Evolutionary conservation across 768 basidiomycete species (phyloP).

Genomic region (Lactifluus piperatus): DNA sequence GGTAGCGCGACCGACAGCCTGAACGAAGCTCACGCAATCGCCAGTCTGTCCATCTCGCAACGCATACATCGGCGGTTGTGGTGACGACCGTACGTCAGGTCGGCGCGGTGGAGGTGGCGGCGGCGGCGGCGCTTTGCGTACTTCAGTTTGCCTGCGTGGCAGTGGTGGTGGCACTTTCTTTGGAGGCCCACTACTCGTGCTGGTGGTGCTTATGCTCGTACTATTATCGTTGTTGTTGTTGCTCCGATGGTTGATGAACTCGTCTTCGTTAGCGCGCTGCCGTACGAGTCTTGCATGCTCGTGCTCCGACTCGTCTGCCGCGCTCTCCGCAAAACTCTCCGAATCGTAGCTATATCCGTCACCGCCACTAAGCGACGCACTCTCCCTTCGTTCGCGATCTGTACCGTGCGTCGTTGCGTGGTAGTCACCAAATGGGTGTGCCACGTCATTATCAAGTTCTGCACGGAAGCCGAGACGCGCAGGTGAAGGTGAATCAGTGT

Average conservation of each 20-base stretch:
- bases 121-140: constrained; percentile 25
- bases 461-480: constrained; percentile 38
- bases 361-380: constrained; percentile 38
- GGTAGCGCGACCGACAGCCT: constrained; percentile 55
- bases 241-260: not conserved
- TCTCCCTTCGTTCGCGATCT: not conserved
- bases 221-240: not conserved
- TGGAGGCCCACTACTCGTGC: not conserved
- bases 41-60: constrained; percentile 33
- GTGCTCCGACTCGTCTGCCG: constrained; percentile 30
- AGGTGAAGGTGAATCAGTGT: constrained; percentile 33
- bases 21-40: constrained; percentile 47
- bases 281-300: constrained; percentile 33
- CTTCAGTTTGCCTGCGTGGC: constrained; percentile 23
- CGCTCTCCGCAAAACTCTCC: constrained; percentile 36
- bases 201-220: not conserved
- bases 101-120: constrained; percentile 27
- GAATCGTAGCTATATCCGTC: constrained; percentile 29
- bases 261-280: constrained; percentile 20
- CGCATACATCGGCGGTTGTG: constrained; percentile 13
- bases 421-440: constrained; percentile 39
- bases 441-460: constrained; percentile 36
- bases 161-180: constrained; percentile 14
- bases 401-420: constrained; percentile 32
- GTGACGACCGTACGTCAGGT: constrained; percentile 16